Conservation (phyloP, 2,329 filamentous ascomycete species). For the Aspergillus latus region DNA sequence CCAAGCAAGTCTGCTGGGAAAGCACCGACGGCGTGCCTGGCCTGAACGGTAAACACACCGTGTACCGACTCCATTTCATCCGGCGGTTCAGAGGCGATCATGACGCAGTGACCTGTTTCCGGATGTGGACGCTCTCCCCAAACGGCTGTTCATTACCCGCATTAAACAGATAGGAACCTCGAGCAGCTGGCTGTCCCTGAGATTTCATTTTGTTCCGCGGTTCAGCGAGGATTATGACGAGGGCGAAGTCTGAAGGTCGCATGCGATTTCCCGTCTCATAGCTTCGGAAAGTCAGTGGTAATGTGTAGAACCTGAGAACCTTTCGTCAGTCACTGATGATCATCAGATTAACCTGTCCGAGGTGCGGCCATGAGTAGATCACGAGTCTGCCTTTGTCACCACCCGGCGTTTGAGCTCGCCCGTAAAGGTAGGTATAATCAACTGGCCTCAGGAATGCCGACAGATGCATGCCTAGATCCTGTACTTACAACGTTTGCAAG, state of each 20-base stretch:
- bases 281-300: not conserved
- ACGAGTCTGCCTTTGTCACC: too few species aligned
- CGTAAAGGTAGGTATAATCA: too few species aligned
- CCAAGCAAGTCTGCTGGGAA: too few species aligned
- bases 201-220: too few species aligned
- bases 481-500: too few species aligned
- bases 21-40: not conserved
- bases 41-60: not conserved
- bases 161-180: not conserved
- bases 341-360: too few species aligned
- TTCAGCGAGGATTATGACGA: not conserved
- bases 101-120: not conserved
- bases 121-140: not conserved
- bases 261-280: not conserved
- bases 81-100: not conserved
- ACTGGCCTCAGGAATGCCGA: too few species aligned
- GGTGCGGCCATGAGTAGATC: not conserved
- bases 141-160: not conserved
- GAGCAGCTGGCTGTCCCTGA: too few species aligned
- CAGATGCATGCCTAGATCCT: too few species aligned
- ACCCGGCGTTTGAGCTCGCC: too few species aligned
- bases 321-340: not conserved
- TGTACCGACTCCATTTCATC: not conserved
- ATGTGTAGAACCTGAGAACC: not conserved
- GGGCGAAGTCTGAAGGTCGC: not conserved